A percentile compares a stretch with the other conserved stretches of the same genome.
These are phyloP conservation scores for Vaccinium vitisidaea DNA, from an alignment of 148 eudicot species.

Conservation along the genomic window DNA sequence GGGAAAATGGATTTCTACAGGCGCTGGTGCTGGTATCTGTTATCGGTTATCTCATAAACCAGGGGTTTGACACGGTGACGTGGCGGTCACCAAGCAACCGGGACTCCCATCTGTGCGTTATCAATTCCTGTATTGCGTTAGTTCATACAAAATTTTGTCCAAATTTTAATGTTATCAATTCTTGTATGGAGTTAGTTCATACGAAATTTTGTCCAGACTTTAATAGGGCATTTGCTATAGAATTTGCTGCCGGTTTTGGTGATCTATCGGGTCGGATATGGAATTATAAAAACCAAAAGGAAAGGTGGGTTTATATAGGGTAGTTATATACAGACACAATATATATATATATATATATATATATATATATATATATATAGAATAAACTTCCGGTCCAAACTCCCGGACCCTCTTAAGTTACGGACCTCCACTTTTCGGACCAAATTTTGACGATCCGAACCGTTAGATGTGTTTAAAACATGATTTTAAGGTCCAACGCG, in stretches of 20 bases:
- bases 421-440: too few species aligned
- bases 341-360: too few species aligned
- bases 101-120: background rate
- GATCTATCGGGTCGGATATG: background rate
- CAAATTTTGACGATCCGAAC: too few species aligned
- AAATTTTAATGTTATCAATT: background rate
- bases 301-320: too few species aligned
- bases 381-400: too few species aligned
- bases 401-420: too few species aligned
- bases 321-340: too few species aligned
- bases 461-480: too few species aligned
- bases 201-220: background rate
- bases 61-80: background rate
- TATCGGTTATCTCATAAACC: background rate
- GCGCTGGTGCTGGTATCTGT: background rate
- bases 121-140: too few species aligned
- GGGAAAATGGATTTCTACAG: background rate
- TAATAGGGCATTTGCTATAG: background rate
- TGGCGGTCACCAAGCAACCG: background rate
- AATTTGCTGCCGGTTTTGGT: background rate
- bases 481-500: too few species aligned
- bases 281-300: too few species aligned
- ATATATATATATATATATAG: too few species aligned
- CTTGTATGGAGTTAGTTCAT: background rate
- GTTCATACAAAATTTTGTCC: background rate